These are phyloP conservation scores for Cylindrotheca closterium DNA, from an alignment of 108 stramenopile genomes.

Conservation along the genomic window DNA sequence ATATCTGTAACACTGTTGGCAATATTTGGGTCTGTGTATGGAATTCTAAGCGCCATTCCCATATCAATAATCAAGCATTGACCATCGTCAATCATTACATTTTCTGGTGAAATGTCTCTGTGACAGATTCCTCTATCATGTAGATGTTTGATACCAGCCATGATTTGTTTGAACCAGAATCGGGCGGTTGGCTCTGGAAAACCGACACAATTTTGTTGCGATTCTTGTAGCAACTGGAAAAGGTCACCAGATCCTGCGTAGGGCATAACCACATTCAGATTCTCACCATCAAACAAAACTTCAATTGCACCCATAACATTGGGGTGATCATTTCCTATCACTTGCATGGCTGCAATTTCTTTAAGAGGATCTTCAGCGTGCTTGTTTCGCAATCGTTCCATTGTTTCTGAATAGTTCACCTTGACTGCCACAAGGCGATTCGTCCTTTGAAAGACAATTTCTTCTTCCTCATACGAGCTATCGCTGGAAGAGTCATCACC, in stretches of 20 bases:
- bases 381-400: constrained; percentile 37
- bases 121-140: constrained; percentile 59
- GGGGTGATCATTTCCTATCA: constrained; percentile 60
- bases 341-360: constrained; percentile 91
- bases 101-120: constrained; percentile 81
- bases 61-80: constrained; percentile 90
- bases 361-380: constrained; percentile 90
- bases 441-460: constrained; percentile 46
- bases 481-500: constrained; percentile 30
- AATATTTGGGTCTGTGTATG: constrained; percentile 63
- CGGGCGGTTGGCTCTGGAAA: constrained; percentile 50
- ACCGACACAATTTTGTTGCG: constrained; percentile 32
- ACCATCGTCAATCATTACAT: constrained; percentile 80
- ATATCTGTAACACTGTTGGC: constrained; percentile 35
- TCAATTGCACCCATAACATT: constrained; percentile 42
- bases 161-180: constrained; percentile 65
- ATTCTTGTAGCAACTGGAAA: constrained; percentile 45
- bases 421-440: constrained; percentile 44
- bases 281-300: constrained; percentile 47
- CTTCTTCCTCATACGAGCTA: constrained; percentile 27
- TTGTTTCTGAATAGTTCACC: constrained; percentile 39
- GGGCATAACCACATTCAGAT: constrained; percentile 66
- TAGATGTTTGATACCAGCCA: constrained; percentile 57
- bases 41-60: constrained; percentile 93
- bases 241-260: constrained; percentile 64